phyloP scores from a whole-genome alignment of 108 stramenopile species.

The Mediolabrus comicus region DNA sequence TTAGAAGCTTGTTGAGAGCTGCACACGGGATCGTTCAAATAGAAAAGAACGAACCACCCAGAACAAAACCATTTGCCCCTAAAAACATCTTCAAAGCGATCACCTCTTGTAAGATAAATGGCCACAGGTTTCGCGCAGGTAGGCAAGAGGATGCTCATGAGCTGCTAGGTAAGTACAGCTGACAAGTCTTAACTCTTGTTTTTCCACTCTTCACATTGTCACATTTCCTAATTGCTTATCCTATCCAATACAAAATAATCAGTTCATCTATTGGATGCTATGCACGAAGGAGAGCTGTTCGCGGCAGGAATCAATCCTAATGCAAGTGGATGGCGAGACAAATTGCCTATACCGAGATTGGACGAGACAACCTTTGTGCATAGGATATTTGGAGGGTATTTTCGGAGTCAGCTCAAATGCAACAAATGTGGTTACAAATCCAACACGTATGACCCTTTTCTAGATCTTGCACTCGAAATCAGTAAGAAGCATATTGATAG shows the following conservation, averaged over 20 bases:
- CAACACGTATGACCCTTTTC: slow-evolving; percentile 94
- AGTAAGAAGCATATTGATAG: slow-evolving; percentile 67
- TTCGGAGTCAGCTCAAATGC: slow-evolving; percentile 87
- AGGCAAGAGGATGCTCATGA: slow-evolving; percentile 99
- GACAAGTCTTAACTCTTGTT: background rate
- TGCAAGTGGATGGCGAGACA: slow-evolving; percentile 79
- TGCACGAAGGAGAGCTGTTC: slow-evolving; percentile 84
- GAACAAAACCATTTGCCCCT: slow-evolving; percentile 55
- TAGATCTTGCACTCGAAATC: slow-evolving; percentile 93
- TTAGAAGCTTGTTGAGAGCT: slow-evolving; percentile 54
- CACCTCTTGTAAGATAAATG: slow-evolving; percentile 56
- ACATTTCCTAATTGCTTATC: background rate
- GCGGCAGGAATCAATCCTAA: slow-evolving; percentile 74
- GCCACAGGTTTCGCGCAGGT: slow-evolving; percentile 86
- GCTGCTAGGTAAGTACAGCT: slow-evolving; percentile 38
- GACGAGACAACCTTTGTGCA: slow-evolving; percentile 93
- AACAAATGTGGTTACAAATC: slow-evolving; percentile 77
- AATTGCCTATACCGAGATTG: slow-evolving; percentile 69
- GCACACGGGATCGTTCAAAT: slow-evolving; percentile 46
- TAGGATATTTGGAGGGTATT: slow-evolving; percentile 93
- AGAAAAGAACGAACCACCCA: slow-evolving; percentile 35
- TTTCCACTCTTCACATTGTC: background rate
- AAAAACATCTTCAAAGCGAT: slow-evolving; percentile 67
- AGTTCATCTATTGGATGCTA: slow-evolving; percentile 89
- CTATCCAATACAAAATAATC: slow-evolving; percentile 25